Conservation (phyloP, 306 rosid genomes). For the Pterocarpus santalinus region DNA sequence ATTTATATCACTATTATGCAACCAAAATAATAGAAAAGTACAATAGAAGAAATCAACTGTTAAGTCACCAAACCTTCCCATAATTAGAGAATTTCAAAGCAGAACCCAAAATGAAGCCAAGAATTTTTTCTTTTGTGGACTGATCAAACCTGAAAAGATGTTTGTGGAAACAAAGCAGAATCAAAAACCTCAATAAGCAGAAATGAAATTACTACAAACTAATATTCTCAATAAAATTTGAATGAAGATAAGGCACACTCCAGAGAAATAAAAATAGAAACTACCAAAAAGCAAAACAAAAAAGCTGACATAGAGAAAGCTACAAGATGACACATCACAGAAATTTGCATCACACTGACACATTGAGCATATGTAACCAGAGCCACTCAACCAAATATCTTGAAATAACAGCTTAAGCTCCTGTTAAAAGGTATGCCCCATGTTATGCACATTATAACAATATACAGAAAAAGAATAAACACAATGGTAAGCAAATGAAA, state of each 20-base stretch:
- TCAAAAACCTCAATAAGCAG: not conserved
- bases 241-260: conserved; percentile 4
- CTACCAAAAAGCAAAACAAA: not conserved
- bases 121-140: conserved; percentile 69
- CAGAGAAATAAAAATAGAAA: not conserved
- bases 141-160: conserved; percentile 77
- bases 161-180: conserved; percentile 2
- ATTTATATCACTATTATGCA: conserved; percentile 19
- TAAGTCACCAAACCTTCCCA: conserved; percentile 76
- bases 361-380: not conserved
- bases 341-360: not conserved
- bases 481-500: not conserved
- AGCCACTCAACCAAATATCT: not conserved
- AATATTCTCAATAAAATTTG: not conserved
- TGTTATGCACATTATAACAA: not conserved
- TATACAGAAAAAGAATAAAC: not conserved
- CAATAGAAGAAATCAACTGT: conserved; percentile 8
- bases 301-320: conserved; percentile 7
- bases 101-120: conserved; percentile 76
- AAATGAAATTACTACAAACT: conserved; percentile 6
- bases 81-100: conserved; percentile 71
- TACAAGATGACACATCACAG: conserved; percentile 6
- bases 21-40: conserved; percentile 8
- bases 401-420: not conserved
- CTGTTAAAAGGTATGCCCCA: not conserved